Conservation (phyloP, 305 asterid species). For the Fraxinus nigra region DNA sequence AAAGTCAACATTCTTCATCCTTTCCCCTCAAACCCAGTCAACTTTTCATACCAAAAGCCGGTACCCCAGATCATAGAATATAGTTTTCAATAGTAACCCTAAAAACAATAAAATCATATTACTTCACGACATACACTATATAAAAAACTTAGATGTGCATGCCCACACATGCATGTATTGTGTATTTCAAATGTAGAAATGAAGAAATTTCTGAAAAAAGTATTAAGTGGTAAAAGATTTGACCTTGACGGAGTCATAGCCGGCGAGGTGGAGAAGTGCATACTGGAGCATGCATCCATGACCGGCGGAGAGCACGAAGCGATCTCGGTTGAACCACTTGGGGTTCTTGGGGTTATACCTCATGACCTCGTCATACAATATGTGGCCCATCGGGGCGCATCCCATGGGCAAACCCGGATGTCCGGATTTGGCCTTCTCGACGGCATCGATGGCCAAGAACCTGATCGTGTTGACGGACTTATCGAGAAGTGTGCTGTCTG, state of each 20-base stretch:
- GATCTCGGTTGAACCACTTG: slow-evolving; percentile 57
- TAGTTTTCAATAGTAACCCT: background rate
- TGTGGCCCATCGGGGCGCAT: slow-evolving; percentile 57
- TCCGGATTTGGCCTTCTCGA: slow-evolving; percentile 58
- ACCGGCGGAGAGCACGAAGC: slow-evolving; percentile 66
- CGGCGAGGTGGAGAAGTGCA: slow-evolving; percentile 74
- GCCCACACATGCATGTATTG: background rate
- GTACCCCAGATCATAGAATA: slow-evolving; percentile 19
- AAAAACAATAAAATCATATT: background rate
- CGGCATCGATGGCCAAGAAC: slow-evolving; percentile 55
- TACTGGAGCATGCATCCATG: slow-evolving; percentile 90
- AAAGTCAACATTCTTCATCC: background rate
- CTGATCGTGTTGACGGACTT: slow-evolving; percentile 50
- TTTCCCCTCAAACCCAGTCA: background rate
- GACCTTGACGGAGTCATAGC: slow-evolving; percentile 73
- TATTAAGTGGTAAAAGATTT: background rate
- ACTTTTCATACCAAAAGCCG: background rate
- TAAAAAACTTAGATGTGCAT: background rate
- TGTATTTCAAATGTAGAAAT: background rate
- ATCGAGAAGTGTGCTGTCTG: slow-evolving; percentile 37
- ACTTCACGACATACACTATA: background rate
- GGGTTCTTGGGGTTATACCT: slow-evolving; percentile 58
- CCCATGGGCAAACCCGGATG: slow-evolving; percentile 67
- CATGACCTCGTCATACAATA: slow-evolving; percentile 52
- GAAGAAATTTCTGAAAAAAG: background rate